A percentile compares a stretch with the other conserved stretches of the same genome.
Evolutionary conservation across 148 eudicot species (phyloP).

Genomic region (Camellia japonica): DNA sequence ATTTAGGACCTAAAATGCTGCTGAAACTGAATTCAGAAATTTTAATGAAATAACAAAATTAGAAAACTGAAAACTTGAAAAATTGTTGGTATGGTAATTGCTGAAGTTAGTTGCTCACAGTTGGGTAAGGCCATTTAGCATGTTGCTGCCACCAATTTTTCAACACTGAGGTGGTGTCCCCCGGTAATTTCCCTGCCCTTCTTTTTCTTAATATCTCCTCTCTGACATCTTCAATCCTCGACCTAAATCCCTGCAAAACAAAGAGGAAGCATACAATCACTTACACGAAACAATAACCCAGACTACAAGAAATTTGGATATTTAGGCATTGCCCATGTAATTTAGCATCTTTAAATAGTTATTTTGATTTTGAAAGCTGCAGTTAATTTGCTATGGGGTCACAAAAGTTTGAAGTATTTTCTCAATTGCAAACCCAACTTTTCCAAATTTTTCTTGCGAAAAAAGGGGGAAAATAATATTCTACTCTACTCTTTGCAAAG

Average conservation of each 20-base stretch:
- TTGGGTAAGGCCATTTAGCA: constrained; percentile 99
- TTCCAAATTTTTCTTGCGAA: too few relatives aligned
- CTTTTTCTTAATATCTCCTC: constrained; percentile 94
- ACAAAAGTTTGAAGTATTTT: not conserved
- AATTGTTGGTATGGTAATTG: not conserved
- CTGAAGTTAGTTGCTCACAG: constrained; percentile 44
- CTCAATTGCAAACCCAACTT: not conserved
- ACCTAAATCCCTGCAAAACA: constrained; percentile 78
- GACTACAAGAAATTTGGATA: not conserved
- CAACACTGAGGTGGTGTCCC: constrained; percentile 94
- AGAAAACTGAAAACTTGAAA: not conserved
- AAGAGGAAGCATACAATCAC: not conserved
- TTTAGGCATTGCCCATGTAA: not conserved
- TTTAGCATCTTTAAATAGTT: too few relatives aligned
- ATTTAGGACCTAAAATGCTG: not conserved
- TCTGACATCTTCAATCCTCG: constrained; percentile 92
- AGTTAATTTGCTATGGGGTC: not conserved
- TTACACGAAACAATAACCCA: not conserved
- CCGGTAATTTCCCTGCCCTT: constrained; percentile 95
- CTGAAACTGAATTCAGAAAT: not conserved
- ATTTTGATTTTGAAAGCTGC: not conserved
- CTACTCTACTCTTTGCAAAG: too few relatives aligned
- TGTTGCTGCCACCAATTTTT: constrained; percentile 98
- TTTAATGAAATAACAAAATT: not conserved
- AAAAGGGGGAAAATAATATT: too few relatives aligned